These are phyloP conservation scores for Knoxdaviesia proteae DNA, from an alignment of 2,329 filamentous ascomycete genomes.

Conservation along the genomic window DNA sequence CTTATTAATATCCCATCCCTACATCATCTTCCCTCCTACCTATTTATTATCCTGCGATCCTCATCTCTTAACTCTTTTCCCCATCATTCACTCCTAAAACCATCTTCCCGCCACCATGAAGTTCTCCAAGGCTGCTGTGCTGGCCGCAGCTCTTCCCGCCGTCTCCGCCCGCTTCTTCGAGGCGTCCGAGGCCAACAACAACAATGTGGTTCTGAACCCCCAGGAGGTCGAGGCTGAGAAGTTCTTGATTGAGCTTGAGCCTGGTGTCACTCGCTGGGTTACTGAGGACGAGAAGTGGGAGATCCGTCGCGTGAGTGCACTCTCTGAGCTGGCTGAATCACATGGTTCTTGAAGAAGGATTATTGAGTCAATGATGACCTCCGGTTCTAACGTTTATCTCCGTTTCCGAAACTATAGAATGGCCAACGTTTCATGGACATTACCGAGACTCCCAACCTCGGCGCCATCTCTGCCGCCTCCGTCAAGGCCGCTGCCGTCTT, in stretches of 20 bases:
- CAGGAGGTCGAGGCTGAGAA: slow-evolving; percentile 24
- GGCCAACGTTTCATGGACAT: slow-evolving; percentile 90
- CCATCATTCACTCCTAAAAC: neutral
- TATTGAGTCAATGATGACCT: too few species aligned
- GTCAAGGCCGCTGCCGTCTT: slow-evolving; percentile 26
- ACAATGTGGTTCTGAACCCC: slow-evolving; percentile 27
- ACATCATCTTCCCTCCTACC: neutral
- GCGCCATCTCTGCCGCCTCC: slow-evolving; percentile 10
- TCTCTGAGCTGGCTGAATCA: neutral
- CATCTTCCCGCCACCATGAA: slow-evolving; percentile 21
- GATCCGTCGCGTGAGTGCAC: slow-evolving; percentile 47
- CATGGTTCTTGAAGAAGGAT: too few species aligned
- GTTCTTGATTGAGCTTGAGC: slow-evolving; percentile 67
- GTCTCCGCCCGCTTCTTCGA: slow-evolving; percentile 36
- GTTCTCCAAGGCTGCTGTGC: slow-evolving; percentile 26
- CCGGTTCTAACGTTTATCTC: too few species aligned
- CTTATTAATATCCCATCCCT: too few species aligned
- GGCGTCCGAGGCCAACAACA: slow-evolving; percentile 25
- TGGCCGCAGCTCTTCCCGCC: slow-evolving; percentile 33
- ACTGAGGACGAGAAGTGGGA: slow-evolving; percentile 93
- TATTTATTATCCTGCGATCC: neutral
- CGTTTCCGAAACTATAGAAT: slow-evolving; percentile 26
- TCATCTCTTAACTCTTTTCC: neutral
- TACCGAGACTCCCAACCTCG: slow-evolving; percentile 47
- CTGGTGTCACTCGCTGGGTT: slow-evolving; percentile 66